Conservation (phyloP, 2,329 filamentous ascomycete species). For the Didymella lethalis region DNA sequence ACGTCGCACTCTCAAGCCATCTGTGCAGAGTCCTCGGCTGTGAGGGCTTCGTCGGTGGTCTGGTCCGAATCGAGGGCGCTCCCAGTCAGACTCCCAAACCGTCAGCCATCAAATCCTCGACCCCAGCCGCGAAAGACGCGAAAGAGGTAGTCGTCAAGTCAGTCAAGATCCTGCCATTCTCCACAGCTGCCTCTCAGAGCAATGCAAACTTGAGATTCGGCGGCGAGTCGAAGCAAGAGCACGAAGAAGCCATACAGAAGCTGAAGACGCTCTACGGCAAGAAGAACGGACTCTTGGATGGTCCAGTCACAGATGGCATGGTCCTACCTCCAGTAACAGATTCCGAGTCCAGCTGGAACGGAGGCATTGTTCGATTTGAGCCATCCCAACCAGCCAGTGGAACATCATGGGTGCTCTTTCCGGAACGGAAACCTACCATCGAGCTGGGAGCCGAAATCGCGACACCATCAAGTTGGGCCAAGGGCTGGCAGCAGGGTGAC, state of each 20-base stretch:
- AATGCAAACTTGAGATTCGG: conserved; percentile 81
- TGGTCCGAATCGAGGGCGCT: conserved; percentile 87
- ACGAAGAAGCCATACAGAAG: conserved; percentile 76
- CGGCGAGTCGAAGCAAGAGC: conserved; percentile 82
- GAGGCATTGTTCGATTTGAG: conserved; percentile 83
- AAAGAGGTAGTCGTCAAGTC: conserved; percentile 64
- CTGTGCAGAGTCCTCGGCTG: conserved; percentile 78
- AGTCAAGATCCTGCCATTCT: conserved; percentile 84
- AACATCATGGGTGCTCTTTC: conserved; percentile 76
- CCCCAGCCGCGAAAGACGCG: conserved; percentile 44
- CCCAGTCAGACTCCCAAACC: conserved; percentile 73
- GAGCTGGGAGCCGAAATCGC: conserved; percentile 79
- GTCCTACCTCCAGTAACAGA: conserved; percentile 70
- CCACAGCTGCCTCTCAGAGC: conserved; percentile 62
- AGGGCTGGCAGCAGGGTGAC: conserved; percentile 62
- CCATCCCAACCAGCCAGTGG: conserved; percentile 53
- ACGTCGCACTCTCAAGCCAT: conserved; percentile 78
- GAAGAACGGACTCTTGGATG: conserved; percentile 73
- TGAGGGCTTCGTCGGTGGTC: conserved; percentile 78
- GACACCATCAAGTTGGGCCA: conserved; percentile 63
- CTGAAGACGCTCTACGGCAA: conserved; percentile 76
- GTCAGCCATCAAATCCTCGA: conserved; percentile 53
- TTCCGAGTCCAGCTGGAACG: conserved; percentile 72
- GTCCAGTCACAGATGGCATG: conserved; percentile 89
- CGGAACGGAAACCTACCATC: conserved; percentile 75